Evolutionary conservation across 768 basidiomycete genomes (phyloP), one percentile per base, ranked within the genome.

Genomic region (Leccinellum rugosiceps): DNA sequence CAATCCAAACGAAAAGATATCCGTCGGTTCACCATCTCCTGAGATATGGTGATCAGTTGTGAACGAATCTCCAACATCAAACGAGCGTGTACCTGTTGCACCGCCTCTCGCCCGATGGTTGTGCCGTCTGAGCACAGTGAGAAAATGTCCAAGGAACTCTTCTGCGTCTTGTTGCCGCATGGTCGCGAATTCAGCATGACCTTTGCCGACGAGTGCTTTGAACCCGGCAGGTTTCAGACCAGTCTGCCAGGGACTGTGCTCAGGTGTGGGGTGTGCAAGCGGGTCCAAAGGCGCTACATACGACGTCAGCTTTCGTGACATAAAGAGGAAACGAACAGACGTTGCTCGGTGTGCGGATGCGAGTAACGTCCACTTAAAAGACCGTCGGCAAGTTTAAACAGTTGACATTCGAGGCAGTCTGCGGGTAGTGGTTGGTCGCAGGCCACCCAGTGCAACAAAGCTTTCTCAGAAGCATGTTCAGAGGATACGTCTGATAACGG

Each of bases 121-220:
- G 62, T 90, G 80, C 62, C 88, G 77, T 56, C 92, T 78, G 13
- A 99, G 72, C 19, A 83, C 78, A 5, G 84, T 86, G 52, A 98
- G 65, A 2, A 98, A 75, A 72, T 96, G 84, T 34, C 83, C 80
- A 53, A 99, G 80, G 75, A 98, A 98, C 73, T 98, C 96, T 67
- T 96, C 94, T 6, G 94, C 86, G 66, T 99, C 97, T 68, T 98
- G 97, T 72, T 99, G 96, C 52, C 84, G 81, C 95, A 98, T 98
- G 48, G 95, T 98, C 32, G 90, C 78, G 65, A 98, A 98, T 74
- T 98, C 97, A 31, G 83, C 83, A 65, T 98, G 97, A 1, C 92
- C 94, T 63, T 89, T 91, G 3, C 96, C 96, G 34, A 98, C 83
- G 10, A 98, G 81, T 5, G 85, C 76, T 72, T 98, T 98, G 78